phyloP scores from a whole-genome alignment of 1,284 basidiomycete species.

The Apiotrichum montevideense region DNA sequence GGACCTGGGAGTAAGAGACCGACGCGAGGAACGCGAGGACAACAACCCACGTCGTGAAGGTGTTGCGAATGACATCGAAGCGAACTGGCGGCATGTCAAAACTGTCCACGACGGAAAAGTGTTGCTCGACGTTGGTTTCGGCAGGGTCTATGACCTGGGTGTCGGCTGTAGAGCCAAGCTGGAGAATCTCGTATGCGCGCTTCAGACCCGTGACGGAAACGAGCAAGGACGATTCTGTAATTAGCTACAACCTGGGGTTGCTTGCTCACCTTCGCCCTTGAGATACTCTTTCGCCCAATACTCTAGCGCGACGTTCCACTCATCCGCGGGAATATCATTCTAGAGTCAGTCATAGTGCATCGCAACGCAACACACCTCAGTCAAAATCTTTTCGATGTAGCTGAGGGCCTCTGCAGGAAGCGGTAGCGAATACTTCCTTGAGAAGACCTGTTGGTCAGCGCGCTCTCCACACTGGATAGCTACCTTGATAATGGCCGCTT shows the following conservation, averaged over 20 bases:
- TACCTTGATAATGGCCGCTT: conserved; percentile 46
- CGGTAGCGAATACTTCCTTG: conserved; percentile 47
- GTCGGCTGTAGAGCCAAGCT: conserved; percentile 56
- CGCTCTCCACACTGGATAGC: not conserved
- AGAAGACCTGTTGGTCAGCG: conserved; percentile 42
- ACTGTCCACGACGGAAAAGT: conserved; percentile 78
- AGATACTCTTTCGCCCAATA: conserved; percentile 82
- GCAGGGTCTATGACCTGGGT: conserved; percentile 53
- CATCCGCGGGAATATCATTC: conserved; percentile 59
- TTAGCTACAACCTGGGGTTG: not conserved
- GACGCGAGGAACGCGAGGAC: fast-evolving
- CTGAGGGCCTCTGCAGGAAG: conserved; percentile 40
- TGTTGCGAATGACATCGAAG: conserved; percentile 68
- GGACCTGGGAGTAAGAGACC: conserved; percentile 40
- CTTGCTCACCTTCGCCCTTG: conserved; percentile 70
- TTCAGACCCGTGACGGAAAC: conserved; percentile 54
- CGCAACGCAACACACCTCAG: conserved; percentile 28
- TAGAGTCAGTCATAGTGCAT: conserved; percentile 25
- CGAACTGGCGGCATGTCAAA: conserved; percentile 91
- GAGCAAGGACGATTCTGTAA: conserved; percentile 29
- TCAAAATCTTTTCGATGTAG: conserved; percentile 45
- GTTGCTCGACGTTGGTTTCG: conserved; percentile 72
- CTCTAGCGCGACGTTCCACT: conserved; percentile 60
- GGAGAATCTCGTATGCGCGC: conserved; percentile 73
- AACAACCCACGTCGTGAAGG: conserved; percentile 24